Conservation (phyloP, 768 basidiomycete species). For the Podaxis sp. region DNA sequence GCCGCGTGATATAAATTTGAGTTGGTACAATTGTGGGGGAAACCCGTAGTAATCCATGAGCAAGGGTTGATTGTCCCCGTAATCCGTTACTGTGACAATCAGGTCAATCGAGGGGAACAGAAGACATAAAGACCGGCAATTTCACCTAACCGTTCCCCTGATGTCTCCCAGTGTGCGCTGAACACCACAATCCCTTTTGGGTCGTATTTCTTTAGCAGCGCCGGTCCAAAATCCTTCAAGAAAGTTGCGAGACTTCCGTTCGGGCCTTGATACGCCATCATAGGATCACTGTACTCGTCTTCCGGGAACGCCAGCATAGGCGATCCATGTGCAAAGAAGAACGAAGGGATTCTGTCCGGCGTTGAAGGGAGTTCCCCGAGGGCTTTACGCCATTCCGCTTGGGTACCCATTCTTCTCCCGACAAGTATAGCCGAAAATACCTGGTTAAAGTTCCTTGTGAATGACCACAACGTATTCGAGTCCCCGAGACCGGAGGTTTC, state of each 20-base stretch:
- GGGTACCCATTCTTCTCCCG: slow-evolving; percentile 4
- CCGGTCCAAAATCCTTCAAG: slow-evolving; percentile 63
- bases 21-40: slow-evolving; percentile 51
- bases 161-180: slow-evolving; percentile 82
- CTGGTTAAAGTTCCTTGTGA: background rate
- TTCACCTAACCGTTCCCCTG: slow-evolving; percentile 55
- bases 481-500: background rate
- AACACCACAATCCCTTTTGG: slow-evolving; percentile 82
- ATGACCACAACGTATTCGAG: background rate
- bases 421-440: background rate
- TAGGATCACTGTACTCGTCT: slow-evolving; percentile 16
- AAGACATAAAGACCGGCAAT: background rate
- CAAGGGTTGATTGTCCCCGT: slow-evolving; percentile 73
- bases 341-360: slow-evolving; percentile 63
- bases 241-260: slow-evolving; percentile 58
- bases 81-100: slow-evolving; percentile 64
- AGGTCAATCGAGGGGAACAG: background rate
- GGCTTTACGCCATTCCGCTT: slow-evolving; percentile 48
- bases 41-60: slow-evolving; percentile 79
- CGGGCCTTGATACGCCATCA: slow-evolving; percentile 40
- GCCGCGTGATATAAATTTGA: slow-evolving; percentile 70
- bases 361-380: slow-evolving; percentile 55
- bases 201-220: slow-evolving; percentile 65
- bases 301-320: slow-evolving; percentile 47
- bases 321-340: slow-evolving; percentile 78